Percentiles rank a stretch among this genome's conserved stretches.
These are phyloP conservation scores for Boletus subcaerulescens DNA, from an alignment of 768 basidiomycete species.

Conservation along the genomic window DNA sequence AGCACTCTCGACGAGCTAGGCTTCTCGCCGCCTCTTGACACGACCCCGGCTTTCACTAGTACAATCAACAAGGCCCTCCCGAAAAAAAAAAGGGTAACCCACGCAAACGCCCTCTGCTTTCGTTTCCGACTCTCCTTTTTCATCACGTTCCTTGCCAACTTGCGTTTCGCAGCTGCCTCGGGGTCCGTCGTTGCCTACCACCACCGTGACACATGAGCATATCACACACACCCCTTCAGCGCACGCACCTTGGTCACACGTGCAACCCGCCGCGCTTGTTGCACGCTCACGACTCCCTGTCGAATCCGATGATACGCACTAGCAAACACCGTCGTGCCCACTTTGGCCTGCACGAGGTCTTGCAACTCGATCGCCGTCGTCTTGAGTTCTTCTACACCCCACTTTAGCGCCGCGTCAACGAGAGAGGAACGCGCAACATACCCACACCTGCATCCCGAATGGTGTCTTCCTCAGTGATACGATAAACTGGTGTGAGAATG, in stretches of 20 bases:
- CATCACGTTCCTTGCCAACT: constrained; percentile 61
- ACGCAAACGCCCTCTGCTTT: constrained; percentile 62
- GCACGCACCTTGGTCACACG: constrained; percentile 46
- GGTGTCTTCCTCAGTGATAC: constrained; percentile 84
- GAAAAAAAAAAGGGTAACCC: constrained; percentile 30
- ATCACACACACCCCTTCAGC: too few relatives aligned
- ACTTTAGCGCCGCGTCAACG: not conserved
- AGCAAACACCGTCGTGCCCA: constrained; percentile 85
- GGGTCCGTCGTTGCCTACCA: constrained; percentile 68
- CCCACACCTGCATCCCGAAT: constrained; percentile 77
- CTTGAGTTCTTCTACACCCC: constrained; percentile 71
- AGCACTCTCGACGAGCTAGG: not conserved
- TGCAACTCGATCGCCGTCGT: constrained; percentile 77
- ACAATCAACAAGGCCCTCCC: not conserved
- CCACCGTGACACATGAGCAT: not conserved
- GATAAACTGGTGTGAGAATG: constrained; percentile 82
- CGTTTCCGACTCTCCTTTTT: constrained; percentile 89
- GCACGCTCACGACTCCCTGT: constrained; percentile 61
- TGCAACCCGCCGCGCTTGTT: constrained; percentile 68
- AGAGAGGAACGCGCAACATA: constrained; percentile 33
- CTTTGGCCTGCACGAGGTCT: constrained; percentile 82
- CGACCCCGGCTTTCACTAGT: constrained; percentile 48
- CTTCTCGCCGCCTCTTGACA: constrained; percentile 44
- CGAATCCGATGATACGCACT: constrained; percentile 76
- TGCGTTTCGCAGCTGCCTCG: constrained; percentile 71